These are phyloP conservation scores for Cenchrus fungigraminus DNA, from an alignment of 176 grass and related monocot genomes.

Conservation along the genomic window DNA sequence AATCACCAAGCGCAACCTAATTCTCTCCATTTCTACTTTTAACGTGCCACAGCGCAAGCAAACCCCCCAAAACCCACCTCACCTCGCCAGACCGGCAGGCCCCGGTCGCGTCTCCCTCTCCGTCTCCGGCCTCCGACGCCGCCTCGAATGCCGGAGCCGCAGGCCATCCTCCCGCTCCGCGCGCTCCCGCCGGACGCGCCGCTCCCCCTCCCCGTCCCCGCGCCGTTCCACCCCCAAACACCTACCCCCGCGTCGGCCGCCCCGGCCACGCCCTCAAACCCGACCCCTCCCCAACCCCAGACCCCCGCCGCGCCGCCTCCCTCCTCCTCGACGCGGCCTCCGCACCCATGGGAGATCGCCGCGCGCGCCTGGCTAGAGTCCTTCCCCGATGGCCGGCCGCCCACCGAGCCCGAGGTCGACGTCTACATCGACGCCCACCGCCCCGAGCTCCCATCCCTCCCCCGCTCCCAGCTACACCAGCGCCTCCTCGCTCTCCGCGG, in stretches of 20 bases:
- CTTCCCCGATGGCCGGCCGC: conserved; percentile 56
- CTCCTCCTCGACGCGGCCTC: conserved; percentile 30
- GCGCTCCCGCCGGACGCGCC: conserved; percentile 66
- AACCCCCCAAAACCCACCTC: conserved; percentile 42
- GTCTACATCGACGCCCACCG: conserved; percentile 69
- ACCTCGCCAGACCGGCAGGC: neutral
- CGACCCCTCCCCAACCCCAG: conserved; percentile 18
- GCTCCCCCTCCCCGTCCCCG: conserved; percentile 44
- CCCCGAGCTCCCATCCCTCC: conserved; percentile 52
- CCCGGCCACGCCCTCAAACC: conserved; percentile 11
- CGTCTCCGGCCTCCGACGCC: conserved; percentile 8
- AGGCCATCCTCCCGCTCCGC: conserved; percentile 62
- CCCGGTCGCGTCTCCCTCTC: neutral
- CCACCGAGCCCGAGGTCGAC: conserved; percentile 67
- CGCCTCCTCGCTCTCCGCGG: conserved; percentile 62
- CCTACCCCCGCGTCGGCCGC: neutral
- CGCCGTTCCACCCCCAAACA: conserved; percentile 42
- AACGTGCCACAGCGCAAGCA: conserved; percentile 26
- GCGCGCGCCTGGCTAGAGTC: conserved; percentile 65
- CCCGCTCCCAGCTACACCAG: conserved; percentile 69
- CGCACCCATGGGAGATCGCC: conserved; percentile 58
- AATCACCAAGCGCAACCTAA: too few species aligned
- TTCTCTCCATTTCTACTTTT: neutral
- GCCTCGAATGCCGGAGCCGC: conserved; percentile 61
- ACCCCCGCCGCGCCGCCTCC: conserved; percentile 10